Percentiles rank a stretch among this genome's conserved stretches.
phyloP scores from a whole-genome alignment of 1,139 yeast genomes.

The Zygosaccharomyces sapae region DNA sequence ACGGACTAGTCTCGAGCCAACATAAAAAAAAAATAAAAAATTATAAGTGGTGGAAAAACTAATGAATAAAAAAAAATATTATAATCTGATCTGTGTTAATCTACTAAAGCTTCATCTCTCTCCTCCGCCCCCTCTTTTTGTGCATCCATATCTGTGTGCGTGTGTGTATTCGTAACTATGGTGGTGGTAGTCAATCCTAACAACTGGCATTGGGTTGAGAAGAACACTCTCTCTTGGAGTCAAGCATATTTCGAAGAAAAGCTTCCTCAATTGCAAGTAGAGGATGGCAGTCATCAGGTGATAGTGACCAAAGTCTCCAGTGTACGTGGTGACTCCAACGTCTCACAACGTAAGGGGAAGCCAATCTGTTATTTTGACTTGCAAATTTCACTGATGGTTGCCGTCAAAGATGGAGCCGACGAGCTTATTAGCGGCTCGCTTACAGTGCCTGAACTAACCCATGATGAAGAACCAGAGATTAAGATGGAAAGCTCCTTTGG shows the following conservation, averaged over 20 bases:
- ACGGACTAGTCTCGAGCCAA: background rate
- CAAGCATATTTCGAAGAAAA: slow-evolving; percentile 51
- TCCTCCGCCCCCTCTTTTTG: background rate
- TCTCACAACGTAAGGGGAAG: slow-evolving; percentile 76
- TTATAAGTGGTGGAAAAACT: background rate
- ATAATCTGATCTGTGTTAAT: background rate
- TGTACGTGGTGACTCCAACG: slow-evolving; percentile 71
- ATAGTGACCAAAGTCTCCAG: slow-evolving; percentile 42
- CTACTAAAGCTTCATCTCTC: too few relatives aligned
- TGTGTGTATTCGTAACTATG: background rate
- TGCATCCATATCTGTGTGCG: too few relatives aligned
- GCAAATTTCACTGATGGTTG: slow-evolving; percentile 47
- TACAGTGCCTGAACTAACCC: slow-evolving; percentile 62
- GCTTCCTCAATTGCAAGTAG: slow-evolving; percentile 41
- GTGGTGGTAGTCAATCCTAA: slow-evolving; percentile 83
- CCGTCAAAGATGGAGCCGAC: slow-evolving; percentile 37
- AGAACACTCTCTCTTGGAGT: slow-evolving; percentile 75
- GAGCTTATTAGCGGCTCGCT: slow-evolving; percentile 40
- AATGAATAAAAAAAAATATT: background rate
- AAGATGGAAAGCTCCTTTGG: slow-evolving; percentile 27
- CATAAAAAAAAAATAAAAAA: background rate
- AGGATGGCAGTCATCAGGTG: slow-evolving; percentile 36
- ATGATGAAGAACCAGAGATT: slow-evolving; percentile 57
- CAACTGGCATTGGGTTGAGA: slow-evolving; percentile 89
- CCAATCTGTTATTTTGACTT: slow-evolving; percentile 71